Evolutionary conservation across 1,284 basidiomycete species (phyloP).

Genomic region (Chalciporus sp.): DNA sequence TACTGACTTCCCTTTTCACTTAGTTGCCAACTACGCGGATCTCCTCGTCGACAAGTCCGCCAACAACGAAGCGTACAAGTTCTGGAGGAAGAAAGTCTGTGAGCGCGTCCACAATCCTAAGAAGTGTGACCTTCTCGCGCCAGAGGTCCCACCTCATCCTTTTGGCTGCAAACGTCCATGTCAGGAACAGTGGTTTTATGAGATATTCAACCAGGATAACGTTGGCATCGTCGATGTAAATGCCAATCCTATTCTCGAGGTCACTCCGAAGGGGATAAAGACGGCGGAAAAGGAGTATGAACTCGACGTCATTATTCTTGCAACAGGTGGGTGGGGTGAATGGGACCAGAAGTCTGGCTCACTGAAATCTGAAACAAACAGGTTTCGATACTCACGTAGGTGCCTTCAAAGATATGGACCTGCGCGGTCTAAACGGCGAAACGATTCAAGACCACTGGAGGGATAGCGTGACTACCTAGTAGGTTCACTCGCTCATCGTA

Average conservation of each 20-base stretch:
- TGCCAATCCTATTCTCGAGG: slow-evolving; percentile 9
- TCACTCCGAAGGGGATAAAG: slow-evolving; percentile 10
- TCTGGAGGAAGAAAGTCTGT: slow-evolving; percentile 18
- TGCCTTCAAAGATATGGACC: slow-evolving; percentile 9
- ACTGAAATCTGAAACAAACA: background rate
- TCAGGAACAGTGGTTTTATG: slow-evolving; percentile 15
- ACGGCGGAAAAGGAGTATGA: slow-evolving; percentile 8
- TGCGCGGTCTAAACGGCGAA: slow-evolving; percentile 11
- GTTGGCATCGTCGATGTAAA: slow-evolving; percentile 18
- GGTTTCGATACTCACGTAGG: slow-evolving; percentile 13
- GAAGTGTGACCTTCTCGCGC: slow-evolving; percentile 18
- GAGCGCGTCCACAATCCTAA: slow-evolving; percentile 12
- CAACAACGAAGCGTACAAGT: slow-evolving; percentile 12
- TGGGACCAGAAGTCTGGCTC: background rate
- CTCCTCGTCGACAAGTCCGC: background rate
- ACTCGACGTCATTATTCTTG: slow-evolving; percentile 15
- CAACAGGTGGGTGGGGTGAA: slow-evolving; percentile 9
- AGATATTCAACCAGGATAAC: slow-evolving; percentile 16
- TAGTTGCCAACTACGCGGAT: slow-evolving; percentile 10
- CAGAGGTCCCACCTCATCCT: slow-evolving; percentile 6
- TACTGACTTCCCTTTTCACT: background rate
- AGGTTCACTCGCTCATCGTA: background rate
- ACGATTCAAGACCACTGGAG: slow-evolving; percentile 20
- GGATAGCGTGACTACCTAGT: slow-evolving; percentile 17
- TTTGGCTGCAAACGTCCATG: slow-evolving; percentile 7